Base-by-base conservation (phyloP, 495 filamentous ascomycete species). In the Penicillium parvum region DNA sequence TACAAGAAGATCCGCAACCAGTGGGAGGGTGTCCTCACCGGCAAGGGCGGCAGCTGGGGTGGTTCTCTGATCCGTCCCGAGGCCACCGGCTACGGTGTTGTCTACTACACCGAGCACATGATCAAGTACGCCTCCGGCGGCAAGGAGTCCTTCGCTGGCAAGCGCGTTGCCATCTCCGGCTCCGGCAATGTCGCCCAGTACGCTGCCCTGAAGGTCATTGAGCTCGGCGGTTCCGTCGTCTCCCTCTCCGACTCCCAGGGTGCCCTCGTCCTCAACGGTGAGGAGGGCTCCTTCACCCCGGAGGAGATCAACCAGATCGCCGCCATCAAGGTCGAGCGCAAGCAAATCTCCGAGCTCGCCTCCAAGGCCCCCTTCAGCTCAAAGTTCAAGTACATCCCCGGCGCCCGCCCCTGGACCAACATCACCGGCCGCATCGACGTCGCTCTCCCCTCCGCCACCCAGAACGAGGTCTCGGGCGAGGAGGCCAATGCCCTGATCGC, bases 161-260 rank as follows among this genome's bases (percentile, higher is more conserved):
- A 97, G 77, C 84, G 83, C 32, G 92, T 98, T 43, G 88, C 90
- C 62, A 85, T 98, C 72, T 96, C 92, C 30, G 92, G 92, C 40
- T 97, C 92, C 48, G 92, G 92, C 44, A 98, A 98, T 73, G 92
- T 98, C 37, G 92, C 92, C 36, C 92, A 98, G 75, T 97, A 90
- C 76, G 90, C 92, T 14, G 92, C 92, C 7, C 83, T 98, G 47
- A 98, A 98, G 75, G 84, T 80, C 68, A 90, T 96, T 61, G 91
- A 98, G 76, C 87, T 96, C 49, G 92, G 92, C 50, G 92, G 84
- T 40, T 92, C 76, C 45, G 85, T 98, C 44, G 74, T 96, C 60
- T 95, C 92, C 14, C 85, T 98, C 47, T 96, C 91, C 52, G 92
- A 98, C 77, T 86, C 81, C 64, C 83, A 88, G 74, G 92, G 92